Conservation (phyloP, 2,329 filamentous ascomycete species). For the Aspergillus sclerotialis region DNA sequence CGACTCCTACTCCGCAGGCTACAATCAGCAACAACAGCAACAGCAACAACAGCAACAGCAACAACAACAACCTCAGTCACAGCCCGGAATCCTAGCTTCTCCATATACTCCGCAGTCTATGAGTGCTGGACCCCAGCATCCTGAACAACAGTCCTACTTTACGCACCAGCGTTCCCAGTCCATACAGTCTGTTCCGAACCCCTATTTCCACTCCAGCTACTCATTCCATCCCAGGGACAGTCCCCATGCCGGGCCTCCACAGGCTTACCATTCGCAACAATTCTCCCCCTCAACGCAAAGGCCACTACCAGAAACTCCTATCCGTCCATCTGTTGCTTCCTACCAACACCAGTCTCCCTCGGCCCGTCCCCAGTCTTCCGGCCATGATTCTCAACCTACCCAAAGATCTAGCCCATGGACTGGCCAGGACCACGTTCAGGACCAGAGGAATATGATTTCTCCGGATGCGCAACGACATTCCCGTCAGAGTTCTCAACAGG, state of each 20-base stretch:
- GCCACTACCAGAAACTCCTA: slow-evolving; percentile 43
- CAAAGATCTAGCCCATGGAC: slow-evolving; percentile 26
- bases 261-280: slow-evolving; percentile 25
- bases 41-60: slow-evolving; percentile 14
- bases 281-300: slow-evolving; percentile 30
- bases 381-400: slow-evolving; percentile 26
- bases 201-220: slow-evolving; percentile 25
- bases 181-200: slow-evolving; percentile 32
- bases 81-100: slow-evolving; percentile 25
- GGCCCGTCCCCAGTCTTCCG: slow-evolving; percentile 30
- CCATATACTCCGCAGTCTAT: slow-evolving; percentile 33
- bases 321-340: slow-evolving; percentile 37
- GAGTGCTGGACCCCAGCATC: slow-evolving; percentile 22
- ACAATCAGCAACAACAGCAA: slow-evolving; percentile 21
- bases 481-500: slow-evolving; percentile 37
- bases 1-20: slow-evolving; percentile 26
- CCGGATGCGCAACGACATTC: slow-evolving; percentile 22
- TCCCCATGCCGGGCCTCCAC: slow-evolving; percentile 23
- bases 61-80: slow-evolving; percentile 15
- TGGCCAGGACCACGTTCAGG: slow-evolving; percentile 22
- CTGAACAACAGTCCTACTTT: slow-evolving; percentile 31
- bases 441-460: slow-evolving; percentile 20
- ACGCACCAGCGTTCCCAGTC: slow-evolving; percentile 33
- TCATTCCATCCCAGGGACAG: slow-evolving; percentile 29
- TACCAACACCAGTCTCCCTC: slow-evolving; percentile 29